Conservation (phyloP, 2,329 filamentous ascomycete genomes). For the Paramyrothecium sp. region DNA sequence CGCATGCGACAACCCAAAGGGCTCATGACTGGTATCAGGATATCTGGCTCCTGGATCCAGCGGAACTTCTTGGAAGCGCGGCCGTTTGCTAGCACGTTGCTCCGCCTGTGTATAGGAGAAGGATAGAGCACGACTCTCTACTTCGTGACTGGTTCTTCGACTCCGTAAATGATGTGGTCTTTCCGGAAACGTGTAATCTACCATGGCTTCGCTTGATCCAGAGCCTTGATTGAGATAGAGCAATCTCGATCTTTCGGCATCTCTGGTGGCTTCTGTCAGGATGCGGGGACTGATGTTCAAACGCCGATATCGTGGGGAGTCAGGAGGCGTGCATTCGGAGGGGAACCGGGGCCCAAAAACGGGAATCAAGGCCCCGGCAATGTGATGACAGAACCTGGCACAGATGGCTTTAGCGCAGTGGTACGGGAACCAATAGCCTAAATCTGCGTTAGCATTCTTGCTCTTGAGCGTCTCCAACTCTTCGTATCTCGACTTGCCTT, state of each 20-base stretch:
- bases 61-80: no score
- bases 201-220: neutral
- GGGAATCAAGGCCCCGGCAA: constrained; percentile 83
- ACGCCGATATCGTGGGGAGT: constrained; percentile 61
- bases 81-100: no score
- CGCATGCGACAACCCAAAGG: no score
- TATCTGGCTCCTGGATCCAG: no score
- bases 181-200: neutral
- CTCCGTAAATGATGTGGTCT: no score
- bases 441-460: constrained; percentile 7
- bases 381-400: constrained; percentile 82
- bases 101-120: no score
- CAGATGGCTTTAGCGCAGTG: constrained; percentile 82
- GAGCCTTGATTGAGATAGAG: constrained; percentile 9
- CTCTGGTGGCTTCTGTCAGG: constrained; percentile 49
- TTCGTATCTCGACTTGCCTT: constrained; percentile 57
- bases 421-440: constrained; percentile 97
- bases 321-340: constrained; percentile 63
- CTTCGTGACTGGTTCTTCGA: no score
- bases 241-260: constrained; percentile 34
- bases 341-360: constrained; percentile 86
- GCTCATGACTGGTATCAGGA: no score
- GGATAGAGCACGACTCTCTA: no score
- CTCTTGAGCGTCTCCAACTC: neutral
- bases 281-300: constrained; percentile 64